phyloP scores from a whole-genome alignment of 2,329 filamentous ascomycete species.

The Fusarium sarcochroum region DNA sequence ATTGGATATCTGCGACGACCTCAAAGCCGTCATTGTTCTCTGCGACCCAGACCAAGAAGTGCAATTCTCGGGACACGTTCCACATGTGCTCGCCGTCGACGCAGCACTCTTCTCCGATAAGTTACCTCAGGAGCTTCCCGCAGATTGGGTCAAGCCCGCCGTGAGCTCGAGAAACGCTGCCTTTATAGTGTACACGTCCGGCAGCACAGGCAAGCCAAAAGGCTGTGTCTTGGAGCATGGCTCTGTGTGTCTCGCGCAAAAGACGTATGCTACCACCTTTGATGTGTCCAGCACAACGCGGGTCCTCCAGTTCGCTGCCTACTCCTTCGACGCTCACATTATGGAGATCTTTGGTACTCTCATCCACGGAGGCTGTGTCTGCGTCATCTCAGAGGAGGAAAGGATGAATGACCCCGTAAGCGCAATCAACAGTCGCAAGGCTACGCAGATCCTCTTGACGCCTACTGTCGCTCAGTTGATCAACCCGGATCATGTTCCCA shows the following conservation, averaged over 20 bases:
- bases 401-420: not conserved
- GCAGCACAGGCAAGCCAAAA: not conserved
- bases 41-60: not conserved
- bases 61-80: not conserved
- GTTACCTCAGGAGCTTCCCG: not conserved
- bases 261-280: not conserved
- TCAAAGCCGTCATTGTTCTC: not conserved
- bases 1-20: not conserved
- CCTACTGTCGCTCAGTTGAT: not conserved
- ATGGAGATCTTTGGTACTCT: not conserved
- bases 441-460: not conserved
- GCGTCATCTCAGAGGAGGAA: not conserved
- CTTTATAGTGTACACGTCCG: not conserved
- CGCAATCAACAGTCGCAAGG: not conserved
- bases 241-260: not conserved
- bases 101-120: not conserved
- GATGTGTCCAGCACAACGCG: not conserved
- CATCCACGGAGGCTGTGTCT: not conserved
- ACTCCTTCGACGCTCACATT: not conserved
- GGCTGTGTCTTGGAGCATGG: not conserved
- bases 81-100: not conserved
- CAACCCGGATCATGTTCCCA: not conserved
- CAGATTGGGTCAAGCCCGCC: too few species aligned
- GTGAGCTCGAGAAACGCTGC: too few species aligned
- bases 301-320: conserved; percentile 1